Percentiles rank a stretch among this genome's conserved stretches.
Evolutionary conservation across 2,329 filamentous ascomycete genomes (phyloP).

Genomic region (Claviceps purpurea): DNA sequence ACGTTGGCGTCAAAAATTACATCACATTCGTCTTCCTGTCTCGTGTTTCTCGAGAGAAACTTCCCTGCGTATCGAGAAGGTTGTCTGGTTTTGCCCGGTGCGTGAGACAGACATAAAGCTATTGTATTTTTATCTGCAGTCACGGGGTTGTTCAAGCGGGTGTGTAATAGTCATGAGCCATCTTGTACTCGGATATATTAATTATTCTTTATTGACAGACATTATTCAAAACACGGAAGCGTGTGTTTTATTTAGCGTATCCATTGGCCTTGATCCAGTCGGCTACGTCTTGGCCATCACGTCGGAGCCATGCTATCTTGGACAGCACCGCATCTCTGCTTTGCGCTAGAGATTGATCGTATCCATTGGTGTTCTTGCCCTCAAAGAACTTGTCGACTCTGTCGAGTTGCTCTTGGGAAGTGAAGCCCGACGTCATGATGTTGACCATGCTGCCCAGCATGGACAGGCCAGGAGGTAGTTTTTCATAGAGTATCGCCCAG

Average conservation of each 20-base stretch:
- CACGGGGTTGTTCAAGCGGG: too few species aligned
- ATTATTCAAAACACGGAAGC: too few species aligned
- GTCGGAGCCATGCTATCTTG: constrained; percentile 37
- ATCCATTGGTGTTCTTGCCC: constrained; percentile 69
- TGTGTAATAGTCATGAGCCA: too few species aligned
- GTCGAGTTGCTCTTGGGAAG: constrained; percentile 59
- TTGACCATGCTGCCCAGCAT: constrained; percentile 78
- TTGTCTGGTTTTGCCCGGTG: too few species aligned
- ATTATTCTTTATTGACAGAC: too few species aligned
- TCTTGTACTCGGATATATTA: too few species aligned
- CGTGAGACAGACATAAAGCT: too few species aligned
- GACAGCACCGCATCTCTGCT: constrained; percentile 72
- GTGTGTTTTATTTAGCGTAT: constrained; percentile 5
- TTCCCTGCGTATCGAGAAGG: too few species aligned
- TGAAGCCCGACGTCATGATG: constrained; percentile 72
- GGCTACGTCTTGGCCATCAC: constrained; percentile 14
- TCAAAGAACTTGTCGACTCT: constrained; percentile 72
- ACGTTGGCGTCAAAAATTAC: background rate
- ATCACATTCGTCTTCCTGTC: background rate
- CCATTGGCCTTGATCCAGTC: constrained; percentile 14
- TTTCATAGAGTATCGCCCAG: constrained; percentile 73
- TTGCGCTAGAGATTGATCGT: constrained; percentile 80
- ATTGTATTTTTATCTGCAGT: too few species aligned
- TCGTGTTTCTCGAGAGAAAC: background rate
- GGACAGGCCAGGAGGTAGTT: constrained; percentile 71